Percentiles rank a stretch among this genome's conserved stretches.
These are phyloP conservation scores for Corylus avellana DNA, from an alignment of 306 rosid species.

Conservation along the genomic window DNA sequence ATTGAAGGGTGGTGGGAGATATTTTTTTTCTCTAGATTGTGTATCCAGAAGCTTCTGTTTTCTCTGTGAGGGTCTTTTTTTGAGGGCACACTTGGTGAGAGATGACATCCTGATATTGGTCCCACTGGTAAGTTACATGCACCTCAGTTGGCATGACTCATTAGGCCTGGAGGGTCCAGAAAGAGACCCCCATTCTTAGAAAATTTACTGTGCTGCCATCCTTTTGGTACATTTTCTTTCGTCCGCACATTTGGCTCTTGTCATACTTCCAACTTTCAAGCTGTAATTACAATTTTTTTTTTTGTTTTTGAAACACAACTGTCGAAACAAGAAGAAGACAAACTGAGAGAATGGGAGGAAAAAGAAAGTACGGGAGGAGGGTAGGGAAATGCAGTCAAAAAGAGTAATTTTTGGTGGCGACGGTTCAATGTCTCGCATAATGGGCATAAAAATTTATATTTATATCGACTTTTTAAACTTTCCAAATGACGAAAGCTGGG, in stretches of 20 bases:
- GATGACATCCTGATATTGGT: slow-evolving; percentile 5
- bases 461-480: too few relatives aligned
- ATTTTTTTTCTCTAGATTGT: slow-evolving; percentile 39
- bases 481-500: too few relatives aligned
- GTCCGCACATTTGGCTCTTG: background rate
- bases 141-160: background rate
- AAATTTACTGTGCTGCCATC: background rate
- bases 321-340: too few relatives aligned
- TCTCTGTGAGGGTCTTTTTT: slow-evolving; percentile 27
- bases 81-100: slow-evolving; percentile 5
- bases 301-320: too few relatives aligned
- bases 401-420: too few relatives aligned
- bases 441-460: too few relatives aligned
- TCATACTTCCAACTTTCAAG: too few relatives aligned
- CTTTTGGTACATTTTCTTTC: background rate
- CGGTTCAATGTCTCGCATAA: too few relatives aligned
- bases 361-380: too few relatives aligned
- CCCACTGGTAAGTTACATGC: background rate
- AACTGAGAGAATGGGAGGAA: too few relatives aligned
- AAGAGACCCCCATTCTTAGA: background rate
- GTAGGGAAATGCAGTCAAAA: too few relatives aligned
- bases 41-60: slow-evolving; percentile 87
- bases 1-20: slow-evolving; percentile 52
- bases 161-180: background rate
- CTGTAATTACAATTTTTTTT: too few relatives aligned